Base-by-base conservation (phyloP, 1,284 basidiomycete genomes). In the Irpex rosettiformis region DNA sequence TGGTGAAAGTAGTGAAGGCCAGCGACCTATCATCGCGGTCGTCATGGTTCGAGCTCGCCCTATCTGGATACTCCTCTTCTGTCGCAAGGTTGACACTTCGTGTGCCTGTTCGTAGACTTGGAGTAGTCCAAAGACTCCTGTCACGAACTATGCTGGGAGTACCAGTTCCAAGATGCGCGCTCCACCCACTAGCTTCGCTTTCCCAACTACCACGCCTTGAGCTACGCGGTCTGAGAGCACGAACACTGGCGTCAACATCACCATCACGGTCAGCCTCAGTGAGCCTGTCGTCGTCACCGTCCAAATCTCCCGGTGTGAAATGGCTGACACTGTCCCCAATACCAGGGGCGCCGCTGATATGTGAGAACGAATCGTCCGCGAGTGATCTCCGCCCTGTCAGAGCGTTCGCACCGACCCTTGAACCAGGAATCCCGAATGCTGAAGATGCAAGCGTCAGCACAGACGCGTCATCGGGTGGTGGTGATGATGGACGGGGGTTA, bases 391-490 rank as follows among this genome's bases (percentile, higher is more conserved):
- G 62, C 13, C 70, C 66, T 10, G 65, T 64, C 53, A 69, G 55
- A 27, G 65, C 63, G 52, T 60, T 62, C 8, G 64, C 65, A 30
- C 72, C 72, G 37, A 69, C 58, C 65, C 82, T 72, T 40, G 75
- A 72, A 30, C 81, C 82, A 10, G 86, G 84, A 53, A 88, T 77
- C 0, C 84, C 94, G 70, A 92, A 96, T 1, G 93, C 94, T 3
- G 93, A 96, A 11, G 93, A 95, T 3, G 96, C 96, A 10, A 98
- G 84, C 0, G 96, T 98, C 49, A 98, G 78, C 54, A 96, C 79
- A 3, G 92, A 95, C 0, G 96, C 96, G 69, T 98, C 95, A 69
- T 96, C 94, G 24, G 86, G 78, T 0, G 96, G 96, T 8, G 93
- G 89, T 1, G 91, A 93, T 4, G 89, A 88, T 13, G 96, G 96